These are phyloP conservation scores for Podospora tetraspora DNA, from an alignment of 495 filamentous ascomycete genomes.

Conservation along the genomic window DNA sequence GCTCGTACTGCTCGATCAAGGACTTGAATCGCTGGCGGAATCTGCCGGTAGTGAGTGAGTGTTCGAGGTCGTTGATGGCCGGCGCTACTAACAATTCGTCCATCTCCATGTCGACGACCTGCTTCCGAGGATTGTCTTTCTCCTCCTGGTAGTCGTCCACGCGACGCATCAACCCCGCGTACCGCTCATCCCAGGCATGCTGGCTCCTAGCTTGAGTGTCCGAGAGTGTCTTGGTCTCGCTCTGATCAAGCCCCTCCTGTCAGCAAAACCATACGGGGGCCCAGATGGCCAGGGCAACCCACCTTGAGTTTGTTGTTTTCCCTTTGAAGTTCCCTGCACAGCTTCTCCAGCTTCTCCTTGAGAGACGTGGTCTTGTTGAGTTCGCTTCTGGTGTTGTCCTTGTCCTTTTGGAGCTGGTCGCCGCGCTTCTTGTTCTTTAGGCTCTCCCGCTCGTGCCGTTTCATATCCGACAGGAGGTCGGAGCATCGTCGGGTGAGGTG, in stretches of 20 bases:
- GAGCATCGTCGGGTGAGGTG: constrained; percentile 84
- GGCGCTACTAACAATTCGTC: constrained; percentile 70
- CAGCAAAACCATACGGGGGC: constrained; percentile 25
- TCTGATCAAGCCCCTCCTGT: constrained; percentile 48
- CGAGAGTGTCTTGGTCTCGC: constrained; percentile 81
- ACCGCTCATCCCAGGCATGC: constrained; percentile 75
- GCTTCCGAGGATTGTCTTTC: constrained; percentile 68
- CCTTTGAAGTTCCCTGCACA: constrained; percentile 84
- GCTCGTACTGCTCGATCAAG: constrained; percentile 90
- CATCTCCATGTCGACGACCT: constrained; percentile 70
- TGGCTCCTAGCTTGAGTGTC: constrained; percentile 78
- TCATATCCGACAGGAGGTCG: constrained; percentile 89
- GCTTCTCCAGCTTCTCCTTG: constrained; percentile 91
- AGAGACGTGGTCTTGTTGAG: constrained; percentile 78
- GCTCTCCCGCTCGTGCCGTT: constrained; percentile 86
- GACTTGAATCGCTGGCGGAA: constrained; percentile 89
- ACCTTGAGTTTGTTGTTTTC: constrained; percentile 98
- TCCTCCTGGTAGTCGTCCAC: constrained; percentile 76
- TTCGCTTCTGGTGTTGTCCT: constrained; percentile 80
- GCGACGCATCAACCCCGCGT: constrained; percentile 65
- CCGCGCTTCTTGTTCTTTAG: constrained; percentile 92
- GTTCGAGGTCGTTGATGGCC: constrained; percentile 2
- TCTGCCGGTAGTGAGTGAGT: constrained; percentile 43
- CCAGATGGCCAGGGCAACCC: constrained; percentile 11
- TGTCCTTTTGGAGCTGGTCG: constrained; percentile 93